Evolutionary conservation across 2,329 filamentous ascomycete genomes (phyloP).

Genomic region (Balansia obtecta): DNA sequence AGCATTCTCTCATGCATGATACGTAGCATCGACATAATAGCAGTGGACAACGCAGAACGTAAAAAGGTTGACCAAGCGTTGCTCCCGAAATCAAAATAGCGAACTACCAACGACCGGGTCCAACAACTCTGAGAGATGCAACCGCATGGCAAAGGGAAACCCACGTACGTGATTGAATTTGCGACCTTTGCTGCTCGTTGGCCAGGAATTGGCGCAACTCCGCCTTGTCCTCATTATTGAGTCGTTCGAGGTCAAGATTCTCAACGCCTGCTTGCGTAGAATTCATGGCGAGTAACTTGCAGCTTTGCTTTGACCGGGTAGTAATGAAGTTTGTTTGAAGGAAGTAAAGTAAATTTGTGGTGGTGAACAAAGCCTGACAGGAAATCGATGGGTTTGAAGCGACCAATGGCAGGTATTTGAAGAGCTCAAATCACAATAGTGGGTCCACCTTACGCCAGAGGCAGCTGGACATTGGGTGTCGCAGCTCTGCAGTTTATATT

Average conservation of each 20-base stretch:
- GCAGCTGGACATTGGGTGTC: no score
- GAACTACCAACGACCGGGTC: neutral
- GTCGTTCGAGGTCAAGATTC: slow-evolving; percentile 55
- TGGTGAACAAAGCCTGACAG: neutral
- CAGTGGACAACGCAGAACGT: no score
- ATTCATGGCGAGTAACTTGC: slow-evolving; percentile 19
- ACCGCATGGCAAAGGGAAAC: neutral
- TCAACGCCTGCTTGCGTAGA: slow-evolving; percentile 27
- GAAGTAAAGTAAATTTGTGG: neutral
- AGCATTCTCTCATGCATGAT: slow-evolving; percentile 10
- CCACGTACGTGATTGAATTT: slow-evolving; percentile 42
- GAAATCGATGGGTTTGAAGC: neutral
- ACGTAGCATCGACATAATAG: neutral
- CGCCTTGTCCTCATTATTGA: slow-evolving; percentile 70
- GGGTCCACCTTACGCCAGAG: no score
- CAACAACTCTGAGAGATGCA: neutral
- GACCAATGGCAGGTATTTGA: neutral
- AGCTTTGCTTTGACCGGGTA: neutral
- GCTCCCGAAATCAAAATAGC: neutral
- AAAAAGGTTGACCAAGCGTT: no score
- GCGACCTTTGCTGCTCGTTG: slow-evolving; percentile 77
- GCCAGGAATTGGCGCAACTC: slow-evolving; percentile 79
- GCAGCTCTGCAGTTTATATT: no score
- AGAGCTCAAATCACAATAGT: neutral
- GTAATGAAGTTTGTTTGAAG: neutral